Conservation (phyloP, 106 monocot genomes). For the Allium fistulosum region DNA sequence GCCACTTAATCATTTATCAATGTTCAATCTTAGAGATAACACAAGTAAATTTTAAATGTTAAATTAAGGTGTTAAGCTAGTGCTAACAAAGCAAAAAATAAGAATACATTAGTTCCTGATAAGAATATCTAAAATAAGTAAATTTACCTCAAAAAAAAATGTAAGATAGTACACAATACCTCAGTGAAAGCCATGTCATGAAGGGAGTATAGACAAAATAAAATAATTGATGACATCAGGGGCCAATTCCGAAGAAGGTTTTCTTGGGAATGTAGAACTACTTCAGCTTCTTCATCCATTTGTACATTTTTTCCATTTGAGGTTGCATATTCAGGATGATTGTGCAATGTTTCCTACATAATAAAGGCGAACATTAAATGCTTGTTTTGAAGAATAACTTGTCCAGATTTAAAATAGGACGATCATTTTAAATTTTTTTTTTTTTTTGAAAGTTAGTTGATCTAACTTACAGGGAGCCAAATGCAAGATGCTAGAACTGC, state of each 20-base stretch:
- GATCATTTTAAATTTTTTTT: too few species aligned
- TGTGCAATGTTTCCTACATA: constrained; percentile 41
- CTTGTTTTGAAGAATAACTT: too few species aligned
- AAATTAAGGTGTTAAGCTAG: too few species aligned
- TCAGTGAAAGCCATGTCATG: constrained; percentile 69
- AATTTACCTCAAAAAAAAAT: background rate
- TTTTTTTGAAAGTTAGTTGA: background rate
- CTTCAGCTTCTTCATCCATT: constrained; percentile 5
- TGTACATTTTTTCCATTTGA: constrained; percentile 11
- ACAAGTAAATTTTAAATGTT: too few species aligned
- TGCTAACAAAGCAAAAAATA: too few species aligned
- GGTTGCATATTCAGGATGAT: constrained; percentile 17
- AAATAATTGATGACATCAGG: constrained; percentile 56
- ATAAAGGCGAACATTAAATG: background rate
- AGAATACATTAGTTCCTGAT: too few species aligned
- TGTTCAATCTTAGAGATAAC: too few species aligned
- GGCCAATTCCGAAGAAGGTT: constrained; percentile 60
- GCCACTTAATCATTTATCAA: too few species aligned
- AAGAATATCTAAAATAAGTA: too few species aligned
- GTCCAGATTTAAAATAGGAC: too few species aligned
- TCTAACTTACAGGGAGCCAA: constrained; percentile 47
- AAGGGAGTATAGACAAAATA: constrained; percentile 62
- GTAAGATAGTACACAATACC: constrained; percentile 21
- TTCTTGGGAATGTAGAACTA: constrained; percentile 3
- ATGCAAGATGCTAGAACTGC: constrained; percentile 19